Evolutionary conservation across 2,329 filamentous ascomycete species (phyloP), one percentile per base, ranked within the genome.

Genomic region (Samsoniella hepiali): DNA sequence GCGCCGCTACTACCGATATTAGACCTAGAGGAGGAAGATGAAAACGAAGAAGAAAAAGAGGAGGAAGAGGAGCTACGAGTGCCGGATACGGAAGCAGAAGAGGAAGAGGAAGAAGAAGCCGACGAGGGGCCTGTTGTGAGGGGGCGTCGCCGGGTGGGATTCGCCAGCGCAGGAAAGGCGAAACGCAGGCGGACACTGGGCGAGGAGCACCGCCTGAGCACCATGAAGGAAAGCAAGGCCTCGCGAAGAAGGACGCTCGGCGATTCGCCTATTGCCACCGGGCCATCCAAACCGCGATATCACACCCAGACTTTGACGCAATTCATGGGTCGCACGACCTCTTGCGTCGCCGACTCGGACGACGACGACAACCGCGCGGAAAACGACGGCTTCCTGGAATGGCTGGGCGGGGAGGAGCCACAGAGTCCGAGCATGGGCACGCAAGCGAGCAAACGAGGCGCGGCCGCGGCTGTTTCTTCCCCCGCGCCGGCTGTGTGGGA

Each of bases 291-390:
- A 13, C 72, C 74, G 5, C 74, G 68, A 9, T 77, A 75, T 42
- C 75, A 78, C 50, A 79, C 77, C 15, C 78, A 79, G 64, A 79
- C 78, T 3, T 66, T 79, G 62, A 79, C 78, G 15, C 77, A 79
- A 61, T 72, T 78, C 32, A 65, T 77, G 13, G 70, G 69, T 1
- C 68, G 68, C 6, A 56, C 31, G 32, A 68, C 70, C 8, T 58
- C 68, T 10, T 68, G 68, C 27, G 71, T 80, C 54, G 71, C 72
- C 34, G 76, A 78, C 57, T 79, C 77, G 6, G 77, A 79, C 38
- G 77, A 77, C 9, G 75, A 78, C 22, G 22, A 3, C 70, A 71
- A 3, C 67, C 68, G 1, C 66, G 67, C 34, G 55, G 63, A 29
- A 9, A 66, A 70, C n/a, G 69, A 70, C 38, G 73, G 67, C 1